These are phyloP conservation scores for Saccharomycopsis oosterbeekiorum DNA, from an alignment of 805 yeast genomes.

Conservation along the genomic window DNA sequence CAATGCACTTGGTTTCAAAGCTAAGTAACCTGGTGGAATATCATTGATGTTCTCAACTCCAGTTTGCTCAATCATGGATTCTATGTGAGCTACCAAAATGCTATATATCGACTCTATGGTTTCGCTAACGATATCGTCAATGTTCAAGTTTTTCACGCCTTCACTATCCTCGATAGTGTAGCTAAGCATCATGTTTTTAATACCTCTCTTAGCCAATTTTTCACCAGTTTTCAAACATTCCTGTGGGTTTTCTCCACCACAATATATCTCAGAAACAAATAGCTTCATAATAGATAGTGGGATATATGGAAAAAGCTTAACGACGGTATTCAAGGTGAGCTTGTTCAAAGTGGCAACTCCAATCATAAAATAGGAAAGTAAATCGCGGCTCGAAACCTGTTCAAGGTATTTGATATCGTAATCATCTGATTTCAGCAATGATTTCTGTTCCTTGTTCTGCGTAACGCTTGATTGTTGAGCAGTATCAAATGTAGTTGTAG, in stretches of 20 bases:
- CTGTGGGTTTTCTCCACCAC: constrained; percentile 75
- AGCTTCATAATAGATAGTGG: constrained; percentile 64
- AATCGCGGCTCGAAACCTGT: constrained; percentile 42
- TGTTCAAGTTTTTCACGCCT: constrained; percentile 55
- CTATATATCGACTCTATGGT: constrained; percentile 58
- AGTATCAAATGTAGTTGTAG: not conserved
- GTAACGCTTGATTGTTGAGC: not conserved
- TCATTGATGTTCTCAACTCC: constrained; percentile 36
- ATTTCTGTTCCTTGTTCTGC: not conserved
- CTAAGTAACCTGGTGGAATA: constrained; percentile 86
- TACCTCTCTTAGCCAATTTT: constrained; percentile 59
- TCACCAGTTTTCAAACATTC: constrained; percentile 68
- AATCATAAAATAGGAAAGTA: constrained; percentile 56
- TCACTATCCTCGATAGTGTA: constrained; percentile 89
- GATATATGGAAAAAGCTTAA: constrained; percentile 59
- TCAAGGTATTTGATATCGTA: constrained; percentile 32
- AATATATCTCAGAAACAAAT: constrained; percentile 72
- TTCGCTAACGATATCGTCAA: constrained; percentile 48
- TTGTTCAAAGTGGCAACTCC: constrained; percentile 62
- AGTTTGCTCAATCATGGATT: constrained; percentile 39
- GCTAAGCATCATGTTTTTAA: constrained; percentile 91
- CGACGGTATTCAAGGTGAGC: constrained; percentile 48
- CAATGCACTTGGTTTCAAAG: constrained; percentile 88
- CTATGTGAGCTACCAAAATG: constrained; percentile 64
- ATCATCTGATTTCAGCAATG: not conserved